Evolutionary conservation across 2,329 filamentous ascomycete genomes (phyloP).

Genomic region (Aspergillus texensis): DNA sequence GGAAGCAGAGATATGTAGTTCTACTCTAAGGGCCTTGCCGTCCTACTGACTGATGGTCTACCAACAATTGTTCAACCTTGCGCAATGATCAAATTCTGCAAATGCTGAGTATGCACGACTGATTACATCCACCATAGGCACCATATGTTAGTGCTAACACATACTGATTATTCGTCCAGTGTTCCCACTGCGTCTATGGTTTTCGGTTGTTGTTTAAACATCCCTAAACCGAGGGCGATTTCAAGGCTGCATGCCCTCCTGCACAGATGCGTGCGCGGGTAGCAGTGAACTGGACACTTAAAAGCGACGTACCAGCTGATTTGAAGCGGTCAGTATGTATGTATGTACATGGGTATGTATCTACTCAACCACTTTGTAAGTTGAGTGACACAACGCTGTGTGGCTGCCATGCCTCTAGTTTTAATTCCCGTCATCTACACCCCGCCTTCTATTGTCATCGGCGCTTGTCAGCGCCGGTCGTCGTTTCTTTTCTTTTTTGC

Average conservation of each 20-base stretch:
- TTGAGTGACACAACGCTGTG: conserved; percentile 29
- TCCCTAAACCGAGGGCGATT: conserved; percentile 11
- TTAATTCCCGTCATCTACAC: conserved; percentile 28
- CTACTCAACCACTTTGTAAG: conserved; percentile 18
- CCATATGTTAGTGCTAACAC: background rate
- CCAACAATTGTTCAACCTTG: background rate
- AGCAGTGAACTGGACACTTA: conserved; percentile 6
- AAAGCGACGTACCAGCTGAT: background rate
- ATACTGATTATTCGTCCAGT: conserved; percentile 7
- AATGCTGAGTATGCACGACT: background rate
- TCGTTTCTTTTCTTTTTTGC: conserved; percentile 15
- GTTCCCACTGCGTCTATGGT: conserved; percentile 13
- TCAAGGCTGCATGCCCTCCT: conserved; percentile 20
- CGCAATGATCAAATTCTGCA: conserved; percentile 15
- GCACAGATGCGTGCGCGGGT: conserved; percentile 21
- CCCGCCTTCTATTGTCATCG: conserved; percentile 1
- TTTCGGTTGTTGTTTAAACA: conserved; percentile 7
- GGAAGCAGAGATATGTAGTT: background rate
- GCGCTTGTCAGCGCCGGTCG: background rate
- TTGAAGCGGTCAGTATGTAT: conserved; percentile 10
- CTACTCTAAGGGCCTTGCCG: background rate
- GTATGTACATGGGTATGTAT: conserved; percentile 7
- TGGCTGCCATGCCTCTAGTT: conserved; percentile 37
- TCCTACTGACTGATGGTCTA: background rate
- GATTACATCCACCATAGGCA: background rate